These are phyloP conservation scores for Arthrobotrys iridis DNA, from an alignment of 2,329 filamentous ascomycete genomes.

Conservation along the genomic window DNA sequence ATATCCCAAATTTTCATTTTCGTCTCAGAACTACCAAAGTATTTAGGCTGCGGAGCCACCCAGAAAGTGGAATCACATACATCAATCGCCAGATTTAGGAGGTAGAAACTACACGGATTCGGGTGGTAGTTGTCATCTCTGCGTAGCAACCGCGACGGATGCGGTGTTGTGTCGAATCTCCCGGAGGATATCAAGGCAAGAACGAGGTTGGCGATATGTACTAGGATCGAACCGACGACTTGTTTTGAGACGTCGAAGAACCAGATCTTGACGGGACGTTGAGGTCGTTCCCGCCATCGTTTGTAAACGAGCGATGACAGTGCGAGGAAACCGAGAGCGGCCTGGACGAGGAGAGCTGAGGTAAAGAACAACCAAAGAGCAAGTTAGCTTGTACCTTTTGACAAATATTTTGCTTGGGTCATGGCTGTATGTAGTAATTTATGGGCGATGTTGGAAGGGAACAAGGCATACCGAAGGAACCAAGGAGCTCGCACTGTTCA, in stretches of 20 bases:
- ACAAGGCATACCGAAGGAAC: conserved; percentile 73
- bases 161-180: conserved; percentile 75
- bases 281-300: conserved; percentile 88
- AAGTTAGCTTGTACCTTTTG: not conserved
- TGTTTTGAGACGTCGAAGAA: conserved; percentile 98
- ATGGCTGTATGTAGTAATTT: not conserved
- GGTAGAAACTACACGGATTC: conserved; percentile 96
- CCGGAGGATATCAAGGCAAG: conserved; percentile 97
- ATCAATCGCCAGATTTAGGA: conserved; percentile 93
- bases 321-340: conserved; percentile 82
- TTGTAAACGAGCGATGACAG: conserved; percentile 90
- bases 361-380: not conserved
- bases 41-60: not conserved
- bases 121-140: conserved; percentile 72
- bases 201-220: conserved; percentile 91
- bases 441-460: not conserved
- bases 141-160: conserved; percentile 62
- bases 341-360: conserved; percentile 80
- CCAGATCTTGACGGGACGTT: conserved; percentile 92
- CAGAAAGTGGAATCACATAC: conserved; percentile 68
- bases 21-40: not conserved
- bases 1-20: conserved; percentile 13
- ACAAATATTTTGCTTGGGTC: not conserved
- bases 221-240: conserved; percentile 88
- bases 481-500: conserved; percentile 86